Percentiles rank a stretch among this genome's conserved stretches.
These are phyloP conservation scores for Nymphaea thermarum DNA, from an alignment of 164 flowering plant species.

Conservation along the genomic window DNA sequence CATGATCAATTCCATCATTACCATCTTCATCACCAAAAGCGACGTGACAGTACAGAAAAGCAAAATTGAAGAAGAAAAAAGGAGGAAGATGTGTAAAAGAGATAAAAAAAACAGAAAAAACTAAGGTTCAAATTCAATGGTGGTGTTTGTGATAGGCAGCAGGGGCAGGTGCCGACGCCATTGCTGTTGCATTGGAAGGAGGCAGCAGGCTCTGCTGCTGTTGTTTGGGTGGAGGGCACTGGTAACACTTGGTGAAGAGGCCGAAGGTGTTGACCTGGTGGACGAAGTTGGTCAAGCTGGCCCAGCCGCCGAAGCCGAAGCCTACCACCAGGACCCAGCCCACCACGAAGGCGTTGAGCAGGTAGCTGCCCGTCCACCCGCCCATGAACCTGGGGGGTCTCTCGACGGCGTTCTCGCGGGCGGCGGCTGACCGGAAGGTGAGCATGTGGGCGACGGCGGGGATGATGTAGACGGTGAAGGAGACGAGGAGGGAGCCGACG, in stretches of 20 bases:
- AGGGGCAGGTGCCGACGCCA: constrained; percentile 19
- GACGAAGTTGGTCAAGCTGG: constrained; percentile 67
- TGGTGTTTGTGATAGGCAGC: constrained; percentile 5
- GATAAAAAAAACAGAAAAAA: too few relatives aligned
- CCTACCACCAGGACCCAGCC: constrained; percentile 86
- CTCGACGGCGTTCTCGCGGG: constrained; percentile 96
- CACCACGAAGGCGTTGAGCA: constrained; percentile 63
- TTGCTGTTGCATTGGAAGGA: constrained; percentile 9
- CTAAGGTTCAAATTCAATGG: neutral
- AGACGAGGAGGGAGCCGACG: constrained; percentile 90
- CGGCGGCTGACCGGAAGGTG: constrained; percentile 68
- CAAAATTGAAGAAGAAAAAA: neutral
- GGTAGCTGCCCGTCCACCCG: constrained; percentile 65
- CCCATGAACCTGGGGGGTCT: constrained; percentile 66
- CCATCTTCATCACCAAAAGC: neutral
- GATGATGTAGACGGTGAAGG: constrained; percentile 97
- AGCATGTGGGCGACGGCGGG: constrained; percentile 89
- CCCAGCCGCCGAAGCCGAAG: constrained; percentile 97
- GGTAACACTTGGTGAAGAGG: constrained; percentile 88
- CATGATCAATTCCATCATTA: neutral
- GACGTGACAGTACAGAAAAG: neutral
- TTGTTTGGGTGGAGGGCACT: constrained; percentile 45
- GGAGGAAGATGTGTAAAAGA: too few relatives aligned
- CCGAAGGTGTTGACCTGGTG: constrained; percentile 89
- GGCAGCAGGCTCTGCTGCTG: constrained; percentile 1